phyloP scores from a whole-genome alignment of 345 rosid species.

The Isatis tinctoria region DNA sequence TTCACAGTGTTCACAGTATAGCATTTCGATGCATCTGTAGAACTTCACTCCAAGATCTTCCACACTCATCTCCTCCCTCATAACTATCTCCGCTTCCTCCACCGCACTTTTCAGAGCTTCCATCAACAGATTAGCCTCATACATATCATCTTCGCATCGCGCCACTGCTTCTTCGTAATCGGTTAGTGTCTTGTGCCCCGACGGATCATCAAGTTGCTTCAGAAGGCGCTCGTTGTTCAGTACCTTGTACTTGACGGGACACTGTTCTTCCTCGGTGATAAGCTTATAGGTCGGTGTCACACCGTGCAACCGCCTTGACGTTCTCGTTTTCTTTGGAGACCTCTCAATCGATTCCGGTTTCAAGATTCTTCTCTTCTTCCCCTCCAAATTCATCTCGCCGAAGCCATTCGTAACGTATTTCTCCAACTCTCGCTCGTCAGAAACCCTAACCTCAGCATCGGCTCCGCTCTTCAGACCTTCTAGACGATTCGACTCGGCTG shows the following conservation, averaged over 20 bases:
- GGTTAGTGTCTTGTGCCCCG: not conserved
- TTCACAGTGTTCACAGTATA: not conserved
- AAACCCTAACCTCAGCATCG: no score
- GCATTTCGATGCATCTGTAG: not conserved
- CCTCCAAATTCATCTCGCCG: not conserved
- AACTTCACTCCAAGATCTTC: not conserved
- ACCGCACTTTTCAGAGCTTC: not conserved
- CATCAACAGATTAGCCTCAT: not conserved
- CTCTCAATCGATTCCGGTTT: not conserved
- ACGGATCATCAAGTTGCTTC: not conserved
- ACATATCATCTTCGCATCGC: conserved; percentile 11
- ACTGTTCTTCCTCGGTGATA: not conserved
- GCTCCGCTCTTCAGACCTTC: no score
- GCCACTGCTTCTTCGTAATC: not conserved
- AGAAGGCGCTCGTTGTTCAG: not conserved
- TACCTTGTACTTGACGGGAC: not conserved
- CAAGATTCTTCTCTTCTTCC: not conserved
- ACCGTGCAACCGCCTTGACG: not conserved
- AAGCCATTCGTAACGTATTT: not conserved
- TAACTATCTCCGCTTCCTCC: not conserved
- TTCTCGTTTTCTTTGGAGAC: not conserved
- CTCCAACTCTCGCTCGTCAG: not conserved
- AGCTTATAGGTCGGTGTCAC: not conserved
- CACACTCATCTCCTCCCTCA: not conserved
- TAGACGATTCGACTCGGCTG: not conserved